Conservation (phyloP, 1,139 yeast species). For the Chernovozyma sophiae-reginae region DNA sequence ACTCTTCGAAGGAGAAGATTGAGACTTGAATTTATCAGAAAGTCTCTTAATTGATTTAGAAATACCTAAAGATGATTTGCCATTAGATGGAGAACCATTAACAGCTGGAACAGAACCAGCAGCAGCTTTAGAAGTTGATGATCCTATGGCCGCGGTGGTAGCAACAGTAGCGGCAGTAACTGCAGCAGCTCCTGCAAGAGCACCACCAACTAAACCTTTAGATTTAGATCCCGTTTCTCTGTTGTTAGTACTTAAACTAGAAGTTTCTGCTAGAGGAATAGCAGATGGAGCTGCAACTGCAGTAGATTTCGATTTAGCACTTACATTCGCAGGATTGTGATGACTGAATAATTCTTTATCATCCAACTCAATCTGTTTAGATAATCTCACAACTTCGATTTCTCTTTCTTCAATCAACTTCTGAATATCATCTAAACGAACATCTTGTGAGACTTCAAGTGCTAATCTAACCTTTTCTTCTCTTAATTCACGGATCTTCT, state of each 20-base stretch:
- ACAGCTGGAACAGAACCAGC: conserved; percentile 8
- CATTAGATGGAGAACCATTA: conserved; percentile 6
- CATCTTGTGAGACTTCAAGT: conserved; percentile 21
- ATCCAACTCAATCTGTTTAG: conserved; percentile 32
- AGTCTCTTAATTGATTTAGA: conserved; percentile 21
- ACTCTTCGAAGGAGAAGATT: conserved; percentile 4
- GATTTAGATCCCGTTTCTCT: conserved; percentile 7
- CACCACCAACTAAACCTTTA: conserved; percentile 7
- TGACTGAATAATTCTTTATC: conserved; percentile 20
- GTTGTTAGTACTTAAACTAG: background rate
- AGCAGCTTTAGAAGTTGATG: conserved; percentile 6
- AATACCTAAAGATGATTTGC: conserved; percentile 16
- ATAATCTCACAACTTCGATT: conserved; percentile 30
- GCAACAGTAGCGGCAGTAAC: conserved; percentile 6
- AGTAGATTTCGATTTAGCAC: conserved; percentile 3
- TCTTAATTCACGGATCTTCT: conserved; percentile 34
- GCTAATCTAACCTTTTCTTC: conserved; percentile 35
- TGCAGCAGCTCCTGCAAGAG: conserved; percentile 9
- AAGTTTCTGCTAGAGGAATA: background rate
- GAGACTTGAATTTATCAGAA: conserved; percentile 16
- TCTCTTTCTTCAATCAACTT: conserved; percentile 35
- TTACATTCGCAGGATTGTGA: conserved; percentile 9
- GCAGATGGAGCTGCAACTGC: conserved; percentile 6
- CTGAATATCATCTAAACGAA: conserved; percentile 28
- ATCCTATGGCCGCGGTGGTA: conserved; percentile 8